Base-by-base conservation (phyloP, 169 alveolate species). In the Plasmodium berghei region DNA sequence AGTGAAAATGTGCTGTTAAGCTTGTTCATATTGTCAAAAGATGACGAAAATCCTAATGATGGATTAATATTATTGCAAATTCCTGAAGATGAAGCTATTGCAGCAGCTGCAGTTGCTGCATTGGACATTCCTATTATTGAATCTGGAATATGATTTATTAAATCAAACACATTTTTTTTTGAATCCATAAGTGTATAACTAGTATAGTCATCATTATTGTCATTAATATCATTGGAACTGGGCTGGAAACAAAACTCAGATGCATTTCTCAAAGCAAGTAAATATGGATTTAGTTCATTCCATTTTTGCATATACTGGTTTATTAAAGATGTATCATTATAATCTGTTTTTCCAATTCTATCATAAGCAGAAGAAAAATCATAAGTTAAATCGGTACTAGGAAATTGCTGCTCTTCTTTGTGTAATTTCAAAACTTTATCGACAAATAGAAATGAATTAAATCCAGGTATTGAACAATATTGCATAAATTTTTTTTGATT, bases 381-480 rank as follows among this genome's bases (percentile, higher is more conserved):
- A 48, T 61, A 86, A 6, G 87, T 24, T 5, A 48, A 59, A 63
- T 86, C 91, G 16, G 16, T 61, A n/a, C 72, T 86, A 42, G 91
- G 42, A 63, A 86, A 58, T 1, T 71, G 73, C 12, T 86, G 72
- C 61, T 86, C 91, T n/a, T 71, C 56, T 24, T 56, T 71, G 28
- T 72, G 62, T 64, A 86, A 63, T 18, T 71, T 59, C 1, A 86
- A 58, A 49, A 86, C 48, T 86, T 72, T 56, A 46, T 86, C 74
- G 18, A 56, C 20, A 54, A 86, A 86, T 48, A 86, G 22, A n/a
- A 72, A 28, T 1, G 87, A 58, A 26, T 71, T 70, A 59, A 86
- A 86, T 14, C 91, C 91, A n/a, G 91, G 72, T 54, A 71, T 64
- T 28, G 87, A 71, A 59, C 91, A 86, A 61, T 86, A 66, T 40